phyloP scores from a whole-genome alignment of 2,329 filamentous ascomycete genomes.

The Pseudogymnoascus sp. region DNA sequence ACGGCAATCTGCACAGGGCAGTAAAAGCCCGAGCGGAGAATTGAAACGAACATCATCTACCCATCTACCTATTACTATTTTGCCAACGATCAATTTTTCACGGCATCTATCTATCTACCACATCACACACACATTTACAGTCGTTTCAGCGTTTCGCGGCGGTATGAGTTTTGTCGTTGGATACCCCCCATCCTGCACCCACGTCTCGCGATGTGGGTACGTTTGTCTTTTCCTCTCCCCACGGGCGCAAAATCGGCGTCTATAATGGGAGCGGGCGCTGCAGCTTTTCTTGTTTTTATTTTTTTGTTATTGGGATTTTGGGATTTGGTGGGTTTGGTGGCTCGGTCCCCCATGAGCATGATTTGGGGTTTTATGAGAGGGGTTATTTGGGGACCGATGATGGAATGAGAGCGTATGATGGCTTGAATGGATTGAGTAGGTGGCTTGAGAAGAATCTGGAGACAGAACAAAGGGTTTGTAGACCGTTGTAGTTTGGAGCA shows the following conservation, averaged over 20 bases:
- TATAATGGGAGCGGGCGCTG: neutral
- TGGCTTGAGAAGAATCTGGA: neutral
- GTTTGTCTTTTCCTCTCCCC: neutral
- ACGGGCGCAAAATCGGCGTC: slow-evolving; percentile 4
- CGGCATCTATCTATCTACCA: too few relatives aligned
- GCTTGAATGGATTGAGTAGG: neutral
- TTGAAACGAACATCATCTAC: neutral
- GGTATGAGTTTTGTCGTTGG: neutral
- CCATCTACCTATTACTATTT: neutral
- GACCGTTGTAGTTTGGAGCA: neutral
- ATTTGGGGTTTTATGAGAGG: neutral
- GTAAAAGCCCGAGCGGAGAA: neutral
- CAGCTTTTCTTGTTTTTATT: neutral
- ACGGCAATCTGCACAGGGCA: neutral
- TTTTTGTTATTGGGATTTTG: neutral
- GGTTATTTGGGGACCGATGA: neutral
- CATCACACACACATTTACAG: slow-evolving; percentile 3
- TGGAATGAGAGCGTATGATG: neutral
- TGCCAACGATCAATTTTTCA: neutral
- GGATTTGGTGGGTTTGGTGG: neutral
- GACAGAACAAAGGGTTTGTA: neutral
- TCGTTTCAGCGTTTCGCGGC: slow-evolving; percentile 5
- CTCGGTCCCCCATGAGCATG: neutral
- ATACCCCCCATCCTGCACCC: neutral
- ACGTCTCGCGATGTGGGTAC: neutral